Evolutionary conservation across 2,329 filamentous ascomycete genomes (phyloP).

Genomic region (Chalaropsis ovoidea): DNA sequence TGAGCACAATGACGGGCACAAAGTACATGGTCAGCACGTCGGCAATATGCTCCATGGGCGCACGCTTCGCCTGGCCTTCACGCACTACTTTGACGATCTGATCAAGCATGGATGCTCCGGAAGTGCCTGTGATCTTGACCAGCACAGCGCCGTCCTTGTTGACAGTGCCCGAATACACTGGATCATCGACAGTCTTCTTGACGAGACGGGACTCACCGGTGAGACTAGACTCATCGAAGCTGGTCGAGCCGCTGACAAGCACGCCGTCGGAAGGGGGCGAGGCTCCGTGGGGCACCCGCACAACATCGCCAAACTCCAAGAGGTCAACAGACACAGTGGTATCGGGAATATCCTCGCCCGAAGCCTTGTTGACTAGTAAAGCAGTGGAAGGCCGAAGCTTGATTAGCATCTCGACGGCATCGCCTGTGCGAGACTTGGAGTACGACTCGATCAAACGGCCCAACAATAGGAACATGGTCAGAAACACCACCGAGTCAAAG

Average conservation of each 20-base stretch:
- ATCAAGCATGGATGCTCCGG: constrained; percentile 66
- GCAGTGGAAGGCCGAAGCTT: constrained; percentile 70
- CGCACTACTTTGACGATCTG: constrained; percentile 67
- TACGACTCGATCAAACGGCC: constrained; percentile 74
- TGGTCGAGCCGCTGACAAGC: constrained; percentile 51
- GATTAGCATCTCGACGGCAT: constrained; percentile 70
- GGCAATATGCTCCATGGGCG: constrained; percentile 65
- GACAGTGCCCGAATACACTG: constrained; percentile 62
- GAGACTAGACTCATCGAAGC: constrained; percentile 82
- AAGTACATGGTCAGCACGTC: constrained; percentile 67
- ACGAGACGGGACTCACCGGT: constrained; percentile 67
- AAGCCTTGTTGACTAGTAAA: constrained; percentile 49
- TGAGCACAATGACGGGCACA: constrained; percentile 59
- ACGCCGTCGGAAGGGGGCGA: constrained; percentile 78
- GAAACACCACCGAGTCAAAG: constrained; percentile 86
- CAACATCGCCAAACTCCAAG: constrained; percentile 62
- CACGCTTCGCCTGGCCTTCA: constrained; percentile 65
- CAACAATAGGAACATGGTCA: constrained; percentile 75
- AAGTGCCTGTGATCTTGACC: constrained; percentile 52
- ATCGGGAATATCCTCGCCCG: constrained; percentile 34
- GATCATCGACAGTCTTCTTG: constrained; percentile 52
- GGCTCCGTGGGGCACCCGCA: constrained; percentile 65
- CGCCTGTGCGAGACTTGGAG: constrained; percentile 81
- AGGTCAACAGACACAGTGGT: constrained; percentile 50
- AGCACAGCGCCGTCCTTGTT: constrained; percentile 57